phyloP scores from a whole-genome alignment of 495 filamentous ascomycete species.

The Antarctomyces pellizariae region DNA sequence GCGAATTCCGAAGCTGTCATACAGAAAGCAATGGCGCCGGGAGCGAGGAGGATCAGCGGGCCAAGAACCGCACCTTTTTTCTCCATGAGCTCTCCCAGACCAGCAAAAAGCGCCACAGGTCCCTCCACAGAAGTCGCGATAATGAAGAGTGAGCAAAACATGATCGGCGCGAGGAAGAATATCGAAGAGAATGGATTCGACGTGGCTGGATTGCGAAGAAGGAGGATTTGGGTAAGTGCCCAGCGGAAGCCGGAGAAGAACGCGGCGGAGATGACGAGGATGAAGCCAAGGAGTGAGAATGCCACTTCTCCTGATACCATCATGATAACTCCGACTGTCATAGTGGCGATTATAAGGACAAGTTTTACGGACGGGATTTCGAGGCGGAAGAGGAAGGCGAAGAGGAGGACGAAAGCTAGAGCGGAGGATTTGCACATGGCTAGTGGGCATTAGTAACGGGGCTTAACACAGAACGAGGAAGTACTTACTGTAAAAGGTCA shows the following conservation, averaged over 20 bases:
- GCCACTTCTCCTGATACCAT: constrained; percentile 96
- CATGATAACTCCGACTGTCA: constrained; percentile 93
- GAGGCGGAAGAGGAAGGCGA: constrained; percentile 85
- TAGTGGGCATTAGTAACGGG: constrained; percentile 12
- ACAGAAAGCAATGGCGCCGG: constrained; percentile 74
- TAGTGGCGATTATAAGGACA: constrained; percentile 66
- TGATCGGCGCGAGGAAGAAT: constrained; percentile 88
- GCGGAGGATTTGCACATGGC: constrained; percentile 99
- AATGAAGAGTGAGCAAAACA: constrained; percentile 64
- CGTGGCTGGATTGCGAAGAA: constrained; percentile 85
- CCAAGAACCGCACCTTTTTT: constrained; percentile 32
- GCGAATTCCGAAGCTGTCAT: constrained; percentile 97
- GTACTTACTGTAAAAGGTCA: constrained; percentile 80
- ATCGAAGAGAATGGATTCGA: constrained; percentile 93
- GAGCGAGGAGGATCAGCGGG: constrained; percentile 58
- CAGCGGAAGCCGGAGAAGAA: constrained; percentile 96
- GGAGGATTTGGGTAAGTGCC: constrained; percentile 87
- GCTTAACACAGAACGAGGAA: neutral
- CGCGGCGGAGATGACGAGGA: constrained; percentile 75
- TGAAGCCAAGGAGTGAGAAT: constrained; percentile 72
- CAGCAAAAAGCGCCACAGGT: constrained; percentile 33
- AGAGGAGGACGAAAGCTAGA: constrained; percentile 81
- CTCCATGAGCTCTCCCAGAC: constrained; percentile 34
- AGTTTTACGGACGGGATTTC: constrained; percentile 72
- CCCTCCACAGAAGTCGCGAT: constrained; percentile 82